Base-by-base conservation (phyloP, 345 rosid species). In the Durio zibethinus region DNA sequence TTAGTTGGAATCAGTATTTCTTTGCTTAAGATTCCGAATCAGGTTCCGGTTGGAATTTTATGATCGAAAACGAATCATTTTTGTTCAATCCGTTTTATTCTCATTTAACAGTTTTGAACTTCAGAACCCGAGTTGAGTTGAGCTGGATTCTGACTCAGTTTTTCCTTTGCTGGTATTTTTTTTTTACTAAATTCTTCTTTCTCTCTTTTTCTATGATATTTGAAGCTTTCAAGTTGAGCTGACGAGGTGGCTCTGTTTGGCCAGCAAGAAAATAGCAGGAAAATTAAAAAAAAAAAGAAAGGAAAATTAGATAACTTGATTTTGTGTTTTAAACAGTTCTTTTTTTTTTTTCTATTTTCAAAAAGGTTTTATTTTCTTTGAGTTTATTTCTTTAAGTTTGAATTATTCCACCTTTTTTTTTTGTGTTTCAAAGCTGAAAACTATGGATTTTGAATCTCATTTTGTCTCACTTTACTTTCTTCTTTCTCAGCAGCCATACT, bases 61-160 rank as follows among this genome's bases (percentile, higher is more conserved):
- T 50, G 25, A 31, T 50, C 7, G 4, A 16, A 29, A 57, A 23
- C 15, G 29, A 1, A 31, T n/a, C n/a, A n/a, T n/a, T n/a, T n/a
- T n/a, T n/a, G n/a, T n/a, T n/a, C n/a, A n/a, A n/a, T 29, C 16
- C 14, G 10, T 18, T 20, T 50, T 71, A 0, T 29, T 20, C 60
- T 48, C 27, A 50, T 29, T 20, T 50, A 8, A 68, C 73, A 27
- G 36, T 29, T 47, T 31, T 72, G 61, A 31, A 4, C 7, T 20
- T 9, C 45, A n/a, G 61, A 72, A 8, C 20, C 10, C 61, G 75
- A 52, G 61, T 33, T n/a, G 47, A 36, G 64, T 73, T 76, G 63
- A 76, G 79, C 20, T 50, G 74, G 50, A 29, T 38, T 45, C 53
- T 77, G 52, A 66, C 64, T 65, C 36, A 65, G 36, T 69, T 64